phyloP scores from a whole-genome alignment of 1,139 yeast genomes.

The Torulaspora pretoriensis region DNA sequence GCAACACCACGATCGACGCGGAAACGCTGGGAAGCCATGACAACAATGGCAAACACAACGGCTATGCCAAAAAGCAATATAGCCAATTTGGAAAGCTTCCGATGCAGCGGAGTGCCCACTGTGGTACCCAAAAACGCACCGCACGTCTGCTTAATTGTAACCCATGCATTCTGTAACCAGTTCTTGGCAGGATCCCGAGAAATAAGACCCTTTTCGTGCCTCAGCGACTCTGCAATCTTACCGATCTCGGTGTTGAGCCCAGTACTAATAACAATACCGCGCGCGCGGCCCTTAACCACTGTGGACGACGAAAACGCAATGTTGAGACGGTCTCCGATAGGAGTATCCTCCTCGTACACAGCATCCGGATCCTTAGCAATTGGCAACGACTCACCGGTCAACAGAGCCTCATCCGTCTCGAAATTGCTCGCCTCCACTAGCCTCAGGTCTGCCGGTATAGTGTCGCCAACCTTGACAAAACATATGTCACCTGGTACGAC shows the following conservation, averaged over 20 bases:
- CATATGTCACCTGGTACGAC: conserved; percentile 97
- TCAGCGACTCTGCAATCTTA: conserved; percentile 84
- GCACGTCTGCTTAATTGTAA: conserved; percentile 47
- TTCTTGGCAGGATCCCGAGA: conserved; percentile 45
- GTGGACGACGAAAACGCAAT: conserved; percentile 95
- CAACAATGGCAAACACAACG: conserved; percentile 80
- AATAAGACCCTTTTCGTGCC: conserved; percentile 79
- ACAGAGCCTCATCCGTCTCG: conserved; percentile 82
- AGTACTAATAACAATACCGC: conserved; percentile 88
- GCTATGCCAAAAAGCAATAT: conserved; percentile 80
- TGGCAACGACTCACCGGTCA: conserved; percentile 93
- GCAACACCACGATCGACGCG: conserved; percentile 91
- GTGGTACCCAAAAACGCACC: conserved; percentile 72
- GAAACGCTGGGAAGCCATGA: conserved; percentile 84
- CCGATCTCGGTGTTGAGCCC: conserved; percentile 91
- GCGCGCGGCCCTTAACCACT: conserved; percentile 90
- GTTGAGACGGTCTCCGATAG: conserved; percentile 64
- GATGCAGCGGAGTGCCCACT: conserved; percentile 88
- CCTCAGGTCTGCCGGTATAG: conserved; percentile 92
- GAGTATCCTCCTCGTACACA: conserved; percentile 41
- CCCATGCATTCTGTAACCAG: conserved; percentile 33
- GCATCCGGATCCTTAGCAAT: conserved; percentile 55
- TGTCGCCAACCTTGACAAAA: conserved; percentile 83
- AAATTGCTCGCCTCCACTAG: conserved; percentile 71
- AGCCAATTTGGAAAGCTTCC: conserved; percentile 91